A percentile compares a stretch with the other conserved stretches of the same genome.
Evolutionary conservation across 495 filamentous ascomycete species (phyloP).

Genomic region (Chaetomium fimeti): DNA sequence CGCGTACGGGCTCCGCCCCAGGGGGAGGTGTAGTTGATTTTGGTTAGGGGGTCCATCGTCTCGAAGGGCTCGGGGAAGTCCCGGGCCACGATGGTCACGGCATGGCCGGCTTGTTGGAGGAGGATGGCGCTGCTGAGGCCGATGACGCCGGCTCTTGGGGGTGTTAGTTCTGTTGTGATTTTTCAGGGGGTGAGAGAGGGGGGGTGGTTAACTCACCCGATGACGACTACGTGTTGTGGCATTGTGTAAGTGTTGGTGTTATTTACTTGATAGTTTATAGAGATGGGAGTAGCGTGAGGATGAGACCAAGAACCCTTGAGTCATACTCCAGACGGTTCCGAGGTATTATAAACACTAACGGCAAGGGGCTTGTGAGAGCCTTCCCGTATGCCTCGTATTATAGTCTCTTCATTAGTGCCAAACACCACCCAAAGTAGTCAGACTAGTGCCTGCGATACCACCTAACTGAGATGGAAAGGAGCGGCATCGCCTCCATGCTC

Average conservation of each 20-base stretch:
- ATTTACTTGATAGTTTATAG: too few species aligned
- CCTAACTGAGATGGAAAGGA: constrained; percentile 1
- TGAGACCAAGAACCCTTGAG: too few species aligned
- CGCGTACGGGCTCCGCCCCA: constrained; percentile 53
- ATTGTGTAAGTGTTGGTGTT: not conserved
- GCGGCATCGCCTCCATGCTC: not conserved
- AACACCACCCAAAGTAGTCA: not conserved
- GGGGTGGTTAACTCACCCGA: constrained; percentile 7
- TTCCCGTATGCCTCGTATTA: not conserved
- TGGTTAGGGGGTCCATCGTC: constrained; percentile 40
- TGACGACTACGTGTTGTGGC: constrained; percentile 20
- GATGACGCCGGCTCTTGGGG: constrained; percentile 56
- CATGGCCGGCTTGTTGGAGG: constrained; percentile 48
- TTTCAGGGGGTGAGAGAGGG: not conserved
- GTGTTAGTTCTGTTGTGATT: constrained; percentile 13
- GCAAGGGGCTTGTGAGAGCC: not conserved
- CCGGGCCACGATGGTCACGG: constrained; percentile 55
- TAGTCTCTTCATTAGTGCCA: not conserved
- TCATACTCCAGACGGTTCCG: too few species aligned
- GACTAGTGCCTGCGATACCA: not conserved
- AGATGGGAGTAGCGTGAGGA: not conserved
- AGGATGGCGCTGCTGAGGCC: constrained; percentile 55
- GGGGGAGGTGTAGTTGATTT: constrained; percentile 62
- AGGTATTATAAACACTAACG: not conserved
- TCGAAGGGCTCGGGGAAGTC: constrained; percentile 54